Percentiles rank a stretch among this genome's conserved stretches.
Evolutionary conservation across 108 stramenopile species (phyloP).

Genomic region (Skeletonema menzelii): DNA sequence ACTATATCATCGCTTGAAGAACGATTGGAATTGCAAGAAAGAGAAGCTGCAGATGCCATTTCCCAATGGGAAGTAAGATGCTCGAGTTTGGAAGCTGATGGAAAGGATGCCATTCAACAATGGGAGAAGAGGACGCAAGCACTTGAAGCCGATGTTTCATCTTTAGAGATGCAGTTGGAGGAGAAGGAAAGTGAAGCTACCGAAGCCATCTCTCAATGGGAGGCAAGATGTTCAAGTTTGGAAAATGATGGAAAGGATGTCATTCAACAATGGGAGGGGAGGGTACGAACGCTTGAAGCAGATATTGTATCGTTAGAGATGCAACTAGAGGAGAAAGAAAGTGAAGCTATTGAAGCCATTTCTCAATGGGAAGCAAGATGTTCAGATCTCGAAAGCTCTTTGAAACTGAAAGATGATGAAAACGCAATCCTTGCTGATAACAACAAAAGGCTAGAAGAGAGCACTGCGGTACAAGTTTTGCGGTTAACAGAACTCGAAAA

Average conservation of each 20-base stretch:
- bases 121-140: constrained; percentile 49
- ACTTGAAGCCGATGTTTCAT: constrained; percentile 44
- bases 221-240: constrained; percentile 40
- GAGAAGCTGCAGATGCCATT: constrained; percentile 64
- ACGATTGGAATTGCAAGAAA: constrained; percentile 54
- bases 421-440: not conserved
- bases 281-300: constrained; percentile 39
- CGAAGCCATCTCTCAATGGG: constrained; percentile 54
- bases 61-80: constrained; percentile 55
- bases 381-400: constrained; percentile 20
- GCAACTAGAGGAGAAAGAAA: constrained; percentile 45
- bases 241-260: constrained; percentile 28
- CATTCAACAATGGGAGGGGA: constrained; percentile 43
- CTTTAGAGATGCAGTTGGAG: constrained; percentile 38
- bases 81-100: constrained; percentile 38
- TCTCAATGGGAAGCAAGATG: constrained; percentile 45
- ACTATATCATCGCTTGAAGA: constrained; percentile 39
- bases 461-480: not conserved
- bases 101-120: constrained; percentile 23
- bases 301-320: constrained; percentile 38
- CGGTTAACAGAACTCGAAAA: not conserved
- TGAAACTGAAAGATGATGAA: constrained; percentile 9
- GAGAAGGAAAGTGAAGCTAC: constrained; percentile 50
- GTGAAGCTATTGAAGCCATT: constrained; percentile 50
- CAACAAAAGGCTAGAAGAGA: not conserved